A percentile compares a stretch with the other conserved stretches of the same genome.
Evolutionary conservation across 2,329 filamentous ascomycete genomes (phyloP).

Genomic region (Phialemonium atrogriseum): DNA sequence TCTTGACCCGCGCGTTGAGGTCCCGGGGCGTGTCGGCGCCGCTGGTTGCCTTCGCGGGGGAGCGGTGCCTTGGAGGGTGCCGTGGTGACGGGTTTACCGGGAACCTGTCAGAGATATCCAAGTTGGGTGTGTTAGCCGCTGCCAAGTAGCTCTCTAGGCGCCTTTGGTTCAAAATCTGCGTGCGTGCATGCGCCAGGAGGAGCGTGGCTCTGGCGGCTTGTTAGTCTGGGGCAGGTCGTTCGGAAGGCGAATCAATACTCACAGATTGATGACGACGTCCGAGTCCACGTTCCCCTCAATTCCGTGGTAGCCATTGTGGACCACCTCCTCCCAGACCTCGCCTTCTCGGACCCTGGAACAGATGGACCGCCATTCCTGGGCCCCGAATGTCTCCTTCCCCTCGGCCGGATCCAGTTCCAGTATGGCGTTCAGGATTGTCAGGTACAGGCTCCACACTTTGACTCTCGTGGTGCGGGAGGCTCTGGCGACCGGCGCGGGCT

Average conservation of each 20-base stretch:
- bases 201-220: conserved; percentile 64
- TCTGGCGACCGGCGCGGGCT: conserved; percentile 65
- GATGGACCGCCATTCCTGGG: conserved; percentile 73
- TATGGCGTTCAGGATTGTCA: conserved; percentile 86
- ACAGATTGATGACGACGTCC: conserved; percentile 88
- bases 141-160: conserved; percentile 85
- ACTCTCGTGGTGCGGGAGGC: conserved; percentile 77
- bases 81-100: conserved; percentile 32
- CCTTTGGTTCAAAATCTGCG: conserved; percentile 77
- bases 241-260: conserved; percentile 27
- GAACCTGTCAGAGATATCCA: conserved; percentile 63
- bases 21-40: conserved; percentile 79
- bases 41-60: conserved; percentile 39
- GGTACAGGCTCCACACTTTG: conserved; percentile 96
- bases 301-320: conserved; percentile 78
- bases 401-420: conserved; percentile 84
- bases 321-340: conserved; percentile 89
- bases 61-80: conserved; percentile 29
- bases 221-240: conserved; percentile 12
- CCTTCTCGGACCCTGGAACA: conserved; percentile 82
- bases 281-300: conserved; percentile 86
- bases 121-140: conserved; percentile 61
- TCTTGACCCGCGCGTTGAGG: conserved; percentile 76
- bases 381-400: conserved; percentile 81
- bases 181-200: conserved; percentile 78